Evolutionary conservation across 495 filamentous ascomycete species (phyloP), one percentile per base, ranked within the genome.

Genomic region (Aspergillus haitiensis): DNA sequence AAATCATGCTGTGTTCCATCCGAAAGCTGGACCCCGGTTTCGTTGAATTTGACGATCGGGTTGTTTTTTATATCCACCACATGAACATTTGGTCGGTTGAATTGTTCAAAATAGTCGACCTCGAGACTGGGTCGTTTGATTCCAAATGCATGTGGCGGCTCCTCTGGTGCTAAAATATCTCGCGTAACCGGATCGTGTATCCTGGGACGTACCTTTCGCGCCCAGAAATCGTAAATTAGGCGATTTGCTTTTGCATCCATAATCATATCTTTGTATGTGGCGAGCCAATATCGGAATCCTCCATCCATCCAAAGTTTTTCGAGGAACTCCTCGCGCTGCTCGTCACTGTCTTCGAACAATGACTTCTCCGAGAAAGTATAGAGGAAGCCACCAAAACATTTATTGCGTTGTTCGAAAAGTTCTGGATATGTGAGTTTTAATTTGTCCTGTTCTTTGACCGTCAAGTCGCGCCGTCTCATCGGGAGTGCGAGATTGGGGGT

Each of bases 141-240:
- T 10, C 84, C 85, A 39, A 79, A 85, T 0, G 72, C 52, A 55
- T 86, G 79, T 1, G 78, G 82, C 36, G 72, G 73, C 46, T 83
- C 66, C 11, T 73, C 45, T 0, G 84, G 84, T 0, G 82, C 83
- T n/a, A 88, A 70, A 10, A 84, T 53, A 18, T 85, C 81, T n/a
- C 73, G 63, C 32, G 73, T 74, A 11, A 54, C 58, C 0, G 81
- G 75, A 58, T 86, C 81, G 1, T 71, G 55, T 50, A 88, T 78
- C 5, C 84, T 72, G 2, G 70, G 64, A 0, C 81, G 77, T 1
- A 70, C 70, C 64, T 83, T 82, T 56, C 78, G 74, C 27, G 69
- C 69, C 84, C 84, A 87, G 71, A 86, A 87, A 34, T 80, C 68
- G 62, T 82, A 84, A 65, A 80, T 42, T 68, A 75, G 54, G 70